Percentiles rank a stretch among this genome's conserved stretches.
phyloP scores from a whole-genome alignment of 2,329 filamentous ascomycete genomes.

The Pseudocercospora pini-densiflorae region DNA sequence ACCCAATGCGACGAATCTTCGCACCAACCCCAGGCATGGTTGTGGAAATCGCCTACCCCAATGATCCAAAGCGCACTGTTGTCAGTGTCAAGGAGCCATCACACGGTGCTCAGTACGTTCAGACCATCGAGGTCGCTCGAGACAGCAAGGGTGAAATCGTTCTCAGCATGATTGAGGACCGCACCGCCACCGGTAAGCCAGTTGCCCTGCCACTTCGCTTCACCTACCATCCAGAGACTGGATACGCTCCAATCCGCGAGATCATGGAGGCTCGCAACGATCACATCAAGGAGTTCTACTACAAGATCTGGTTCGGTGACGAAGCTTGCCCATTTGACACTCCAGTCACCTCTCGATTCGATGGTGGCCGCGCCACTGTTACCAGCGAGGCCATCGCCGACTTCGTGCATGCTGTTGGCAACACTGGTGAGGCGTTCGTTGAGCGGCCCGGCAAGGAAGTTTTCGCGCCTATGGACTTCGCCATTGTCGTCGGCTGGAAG shows the following conservation, averaged over 20 bases:
- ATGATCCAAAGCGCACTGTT: slow-evolving; percentile 79
- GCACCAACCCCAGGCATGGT: slow-evolving; percentile 83
- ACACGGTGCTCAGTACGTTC: slow-evolving; percentile 81
- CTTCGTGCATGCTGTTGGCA: slow-evolving; percentile 98
- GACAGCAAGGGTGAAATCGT: slow-evolving; percentile 77
- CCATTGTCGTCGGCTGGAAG: slow-evolving; percentile 62
- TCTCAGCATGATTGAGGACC: slow-evolving; percentile 90
- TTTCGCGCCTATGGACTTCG: slow-evolving; percentile 92
- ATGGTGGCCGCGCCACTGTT: slow-evolving; percentile 84
- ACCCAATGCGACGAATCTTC: slow-evolving; percentile 91
- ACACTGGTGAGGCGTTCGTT: slow-evolving; percentile 96
- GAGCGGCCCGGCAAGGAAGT: slow-evolving; percentile 93
- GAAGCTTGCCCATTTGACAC: slow-evolving; percentile 83
- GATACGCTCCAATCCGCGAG: slow-evolving; percentile 96
- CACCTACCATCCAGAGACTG: slow-evolving; percentile 91
- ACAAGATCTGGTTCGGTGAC: slow-evolving; percentile 94
- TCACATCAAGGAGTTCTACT: slow-evolving; percentile 99
- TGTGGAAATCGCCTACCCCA: slow-evolving; percentile 83
- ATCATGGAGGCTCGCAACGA: slow-evolving; percentile 97
- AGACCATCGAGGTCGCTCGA: slow-evolving; percentile 85
- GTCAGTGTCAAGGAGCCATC: slow-evolving; percentile 89
- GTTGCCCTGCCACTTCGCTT: slow-evolving; percentile 86
- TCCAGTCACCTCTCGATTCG: slow-evolving; percentile 83
- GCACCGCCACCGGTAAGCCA: slow-evolving; percentile 80
- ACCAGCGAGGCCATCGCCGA: slow-evolving; percentile 94